Evolutionary conservation across 768 basidiomycete species (phyloP).

Genomic region (Fomitopsis serialis): DNA sequence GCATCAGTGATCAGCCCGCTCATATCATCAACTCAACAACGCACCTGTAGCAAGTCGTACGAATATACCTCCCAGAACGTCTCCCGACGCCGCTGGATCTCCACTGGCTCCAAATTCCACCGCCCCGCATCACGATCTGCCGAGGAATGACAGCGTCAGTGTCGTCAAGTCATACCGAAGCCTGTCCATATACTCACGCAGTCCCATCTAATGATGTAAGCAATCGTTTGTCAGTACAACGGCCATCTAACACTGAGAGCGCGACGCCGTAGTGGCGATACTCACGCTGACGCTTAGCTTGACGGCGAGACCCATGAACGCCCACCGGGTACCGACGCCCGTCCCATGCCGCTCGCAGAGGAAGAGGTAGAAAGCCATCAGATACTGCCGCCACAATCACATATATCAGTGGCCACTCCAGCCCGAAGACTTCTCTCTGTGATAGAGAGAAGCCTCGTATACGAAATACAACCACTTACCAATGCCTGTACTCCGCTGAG

Average conservation of each 20-base stretch:
- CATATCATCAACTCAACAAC: constrained; percentile 9
- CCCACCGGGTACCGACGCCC: constrained; percentile 58
- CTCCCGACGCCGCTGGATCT: constrained; percentile 53
- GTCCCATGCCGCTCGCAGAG: constrained; percentile 36
- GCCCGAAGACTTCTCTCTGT: background rate
- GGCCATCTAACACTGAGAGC: background rate
- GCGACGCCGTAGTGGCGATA: constrained; percentile 1
- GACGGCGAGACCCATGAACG: constrained; percentile 66
- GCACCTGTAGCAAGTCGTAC: constrained; percentile 66
- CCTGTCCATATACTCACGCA: constrained; percentile 42
- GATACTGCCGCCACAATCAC: constrained; percentile 34
- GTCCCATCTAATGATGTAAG: constrained; percentile 42
- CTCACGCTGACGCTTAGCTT: constrained; percentile 64
- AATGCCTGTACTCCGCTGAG: constrained; percentile 59
- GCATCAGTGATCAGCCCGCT: constrained; percentile 4
- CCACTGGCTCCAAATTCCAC: constrained; percentile 52
- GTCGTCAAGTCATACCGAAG: background rate
- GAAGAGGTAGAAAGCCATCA: constrained; percentile 47
- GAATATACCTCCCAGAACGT: constrained; percentile 65
- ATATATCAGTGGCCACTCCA: background rate
- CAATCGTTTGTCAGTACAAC: background rate
- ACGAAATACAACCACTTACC: constrained; percentile 28
- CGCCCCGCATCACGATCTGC: constrained; percentile 64
- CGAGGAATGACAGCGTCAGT: background rate
- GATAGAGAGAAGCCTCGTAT: too few species aligned